Percentiles rank a stretch among this genome's conserved stretches.
phyloP scores from a whole-genome alignment of 2,329 filamentous ascomycete species.

The Ophiocordyceps australis region DNA sequence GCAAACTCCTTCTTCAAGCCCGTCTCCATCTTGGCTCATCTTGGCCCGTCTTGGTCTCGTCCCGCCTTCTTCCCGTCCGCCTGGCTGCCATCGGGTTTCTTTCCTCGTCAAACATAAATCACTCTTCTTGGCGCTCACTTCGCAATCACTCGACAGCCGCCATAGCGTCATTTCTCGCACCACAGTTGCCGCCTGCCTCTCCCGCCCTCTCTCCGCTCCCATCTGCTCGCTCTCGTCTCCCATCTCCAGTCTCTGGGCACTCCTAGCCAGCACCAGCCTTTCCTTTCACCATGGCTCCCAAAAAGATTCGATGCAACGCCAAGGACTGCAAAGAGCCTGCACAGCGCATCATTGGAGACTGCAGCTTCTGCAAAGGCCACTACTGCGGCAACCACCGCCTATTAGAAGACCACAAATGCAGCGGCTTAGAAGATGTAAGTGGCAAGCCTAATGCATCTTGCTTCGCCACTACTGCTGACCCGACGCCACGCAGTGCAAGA shows the following conservation, averaged over 20 bases:
- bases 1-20: too few species aligned
- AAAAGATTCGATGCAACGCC: constrained; percentile 72
- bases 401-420: constrained; percentile 87
- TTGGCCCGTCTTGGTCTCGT: too few species aligned
- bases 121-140: too few species aligned
- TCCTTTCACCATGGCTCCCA: constrained; percentile 36
- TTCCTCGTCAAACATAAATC: too few species aligned
- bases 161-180: too few species aligned
- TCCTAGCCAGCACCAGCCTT: constrained; percentile 4
- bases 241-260: not conserved
- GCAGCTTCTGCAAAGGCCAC: constrained; percentile 82
- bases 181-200: too few species aligned
- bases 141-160: too few species aligned
- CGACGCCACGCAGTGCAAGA: constrained; percentile 53
- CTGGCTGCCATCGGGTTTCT: too few species aligned
- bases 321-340: constrained; percentile 78
- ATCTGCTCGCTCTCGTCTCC: not conserved
- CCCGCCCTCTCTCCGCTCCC: too few species aligned
- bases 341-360: constrained; percentile 91
- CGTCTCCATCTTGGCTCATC: too few species aligned
- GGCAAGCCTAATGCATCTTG: too few species aligned
- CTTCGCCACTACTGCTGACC: constrained; percentile 2
- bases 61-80: too few species aligned
- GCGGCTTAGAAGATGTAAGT: constrained; percentile 71
- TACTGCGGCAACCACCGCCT: constrained; percentile 92